A percentile compares a stretch with the other conserved stretches of the same genome.
Evolutionary conservation across 129 eudicot species (phyloP).

Genomic region (Deinandra increscens): DNA sequence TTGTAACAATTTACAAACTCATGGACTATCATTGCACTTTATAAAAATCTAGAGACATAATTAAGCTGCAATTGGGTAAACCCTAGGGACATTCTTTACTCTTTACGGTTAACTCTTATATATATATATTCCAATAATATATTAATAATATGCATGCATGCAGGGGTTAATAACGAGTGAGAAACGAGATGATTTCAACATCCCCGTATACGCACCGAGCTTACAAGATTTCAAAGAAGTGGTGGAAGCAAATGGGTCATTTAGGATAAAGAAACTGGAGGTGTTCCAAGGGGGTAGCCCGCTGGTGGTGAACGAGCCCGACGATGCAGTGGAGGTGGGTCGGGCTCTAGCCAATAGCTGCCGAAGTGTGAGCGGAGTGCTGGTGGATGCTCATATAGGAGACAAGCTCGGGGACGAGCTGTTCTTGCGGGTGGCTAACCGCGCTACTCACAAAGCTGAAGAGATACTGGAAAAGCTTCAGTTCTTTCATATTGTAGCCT

Average conservation of each 20-base stretch:
- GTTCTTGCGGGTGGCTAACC: slow-evolving; percentile 58
- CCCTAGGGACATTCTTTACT: too few species aligned
- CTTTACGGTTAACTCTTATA: too few species aligned
- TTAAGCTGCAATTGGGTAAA: too few species aligned
- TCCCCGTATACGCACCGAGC: slow-evolving; percentile 90
- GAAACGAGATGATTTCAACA: slow-evolving; percentile 81
- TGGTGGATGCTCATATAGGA: slow-evolving; percentile 93
- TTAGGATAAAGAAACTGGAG: slow-evolving; percentile 58
- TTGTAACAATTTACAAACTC: too few species aligned
- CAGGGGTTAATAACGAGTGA: slow-evolving; percentile 74
- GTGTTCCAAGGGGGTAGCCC: slow-evolving; percentile 95
- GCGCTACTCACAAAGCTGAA: slow-evolving; percentile 71
- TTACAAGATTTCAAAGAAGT: slow-evolving; percentile 80
- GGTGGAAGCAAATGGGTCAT: slow-evolving; percentile 79
- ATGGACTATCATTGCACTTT: too few species aligned
- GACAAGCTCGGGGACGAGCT: slow-evolving; percentile 68
- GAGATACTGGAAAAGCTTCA: slow-evolving; percentile 80
- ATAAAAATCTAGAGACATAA: too few species aligned
- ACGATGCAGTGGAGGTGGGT: slow-evolving; percentile 72
- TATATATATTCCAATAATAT: too few species aligned
- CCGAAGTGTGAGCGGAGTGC: slow-evolving; percentile 83
- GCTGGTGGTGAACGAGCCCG: slow-evolving; percentile 66
- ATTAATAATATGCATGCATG: too few species aligned
- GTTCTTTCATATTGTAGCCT: slow-evolving; percentile 85
- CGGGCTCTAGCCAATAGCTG: slow-evolving; percentile 80